Evolutionary conservation across 2,329 filamentous ascomycete species (phyloP).

Genomic region (Aspergillus felis): DNA sequence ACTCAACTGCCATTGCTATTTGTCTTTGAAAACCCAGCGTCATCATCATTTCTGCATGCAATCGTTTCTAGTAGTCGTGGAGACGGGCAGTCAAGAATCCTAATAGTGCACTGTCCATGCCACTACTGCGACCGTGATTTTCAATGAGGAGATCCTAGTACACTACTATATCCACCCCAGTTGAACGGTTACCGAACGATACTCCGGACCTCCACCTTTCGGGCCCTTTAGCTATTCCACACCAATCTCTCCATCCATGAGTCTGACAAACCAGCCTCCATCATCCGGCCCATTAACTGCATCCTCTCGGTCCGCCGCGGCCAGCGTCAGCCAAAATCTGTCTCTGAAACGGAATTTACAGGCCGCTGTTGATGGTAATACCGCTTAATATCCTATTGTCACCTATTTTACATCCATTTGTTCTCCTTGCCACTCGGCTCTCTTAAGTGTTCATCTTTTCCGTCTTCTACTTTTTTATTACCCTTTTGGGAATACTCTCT

Average conservation of each 20-base stretch:
- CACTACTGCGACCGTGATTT: neutral
- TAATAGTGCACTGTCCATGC: constrained; percentile 1
- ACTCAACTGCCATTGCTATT: neutral
- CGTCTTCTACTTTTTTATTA: neutral
- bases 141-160: neutral
- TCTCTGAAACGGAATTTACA: constrained; percentile 42
- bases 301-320: constrained; percentile 31
- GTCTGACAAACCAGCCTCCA: constrained; percentile 41
- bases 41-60: neutral
- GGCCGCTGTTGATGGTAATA: constrained; percentile 46
- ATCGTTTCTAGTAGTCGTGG: constrained; percentile 5
- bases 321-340: constrained; percentile 29
- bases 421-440: constrained; percentile 1
- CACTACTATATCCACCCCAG: neutral
- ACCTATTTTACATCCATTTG: neutral
- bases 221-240: constrained; percentile 1
- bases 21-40: neutral
- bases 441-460: neutral
- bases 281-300: constrained; percentile 38
- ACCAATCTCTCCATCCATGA: constrained; percentile 26
- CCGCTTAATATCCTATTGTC: constrained; percentile 15
- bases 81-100: constrained; percentile 1
- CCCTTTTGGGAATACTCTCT: neutral
- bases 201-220: constrained; percentile 9
- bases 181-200: neutral